Conservation (phyloP, 2,329 filamentous ascomycete genomes). For the Venturia aucupariae region DNA sequence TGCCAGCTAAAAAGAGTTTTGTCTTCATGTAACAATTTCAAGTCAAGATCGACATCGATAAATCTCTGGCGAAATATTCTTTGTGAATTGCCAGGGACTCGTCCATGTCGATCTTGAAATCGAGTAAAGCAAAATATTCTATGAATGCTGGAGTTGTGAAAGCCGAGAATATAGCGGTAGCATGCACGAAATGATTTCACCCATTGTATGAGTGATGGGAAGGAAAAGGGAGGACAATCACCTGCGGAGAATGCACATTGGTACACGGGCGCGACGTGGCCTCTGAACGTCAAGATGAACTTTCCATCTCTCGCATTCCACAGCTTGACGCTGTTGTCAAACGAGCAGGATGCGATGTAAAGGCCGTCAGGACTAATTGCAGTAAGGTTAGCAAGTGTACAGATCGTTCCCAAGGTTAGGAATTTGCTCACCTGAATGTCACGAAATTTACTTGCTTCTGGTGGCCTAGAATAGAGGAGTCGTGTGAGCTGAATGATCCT, state of each 20-base stretch:
- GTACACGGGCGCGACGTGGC: conserved; percentile 86
- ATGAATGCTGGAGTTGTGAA: too few relatives aligned
- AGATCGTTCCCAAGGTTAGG: neutral
- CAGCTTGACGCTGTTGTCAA: conserved; percentile 91
- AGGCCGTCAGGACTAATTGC: conserved; percentile 78
- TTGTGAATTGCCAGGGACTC: too few relatives aligned
- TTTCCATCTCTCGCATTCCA: conserved; percentile 70
- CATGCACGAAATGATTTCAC: neutral
- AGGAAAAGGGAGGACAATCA: neutral
- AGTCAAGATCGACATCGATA: neutral
- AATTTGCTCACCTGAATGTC: conserved; percentile 29
- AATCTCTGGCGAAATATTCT: too few relatives aligned
- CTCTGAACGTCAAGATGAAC: conserved; percentile 80
- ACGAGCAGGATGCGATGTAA: conserved; percentile 78
- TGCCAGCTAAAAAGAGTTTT: neutral
- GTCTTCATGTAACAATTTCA: neutral
- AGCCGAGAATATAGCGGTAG: neutral
- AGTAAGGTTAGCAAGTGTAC: neutral
- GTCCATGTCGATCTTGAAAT: neutral
- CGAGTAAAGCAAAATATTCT: neutral
- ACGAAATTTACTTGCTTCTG: conserved; percentile 97
- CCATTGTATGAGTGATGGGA: neutral
- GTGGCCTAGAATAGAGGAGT: conserved; percentile 48
- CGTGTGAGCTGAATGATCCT: too few relatives aligned
- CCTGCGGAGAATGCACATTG: conserved; percentile 78